phyloP scores from a whole-genome alignment of 169 alveolate genomes.

The Babesia gibsoni region DNA sequence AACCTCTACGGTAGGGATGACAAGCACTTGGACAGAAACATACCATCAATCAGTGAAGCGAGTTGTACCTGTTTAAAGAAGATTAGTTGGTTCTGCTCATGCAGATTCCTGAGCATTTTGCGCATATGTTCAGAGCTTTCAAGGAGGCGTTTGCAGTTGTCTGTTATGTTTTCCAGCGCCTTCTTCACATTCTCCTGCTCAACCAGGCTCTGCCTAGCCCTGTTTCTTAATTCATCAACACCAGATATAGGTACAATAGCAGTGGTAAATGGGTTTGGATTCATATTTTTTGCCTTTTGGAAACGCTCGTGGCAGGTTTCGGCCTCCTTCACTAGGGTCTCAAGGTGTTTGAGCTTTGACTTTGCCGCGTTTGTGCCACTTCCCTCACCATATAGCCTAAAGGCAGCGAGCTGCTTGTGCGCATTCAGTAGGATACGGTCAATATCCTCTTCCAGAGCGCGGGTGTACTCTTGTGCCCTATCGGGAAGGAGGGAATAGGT shows the following conservation, averaged over 20 bases:
- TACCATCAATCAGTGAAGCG: constrained; percentile 60
- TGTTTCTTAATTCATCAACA: constrained; percentile 36
- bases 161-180: constrained; percentile 41
- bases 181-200: constrained; percentile 44
- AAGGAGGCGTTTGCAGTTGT: constrained; percentile 51
- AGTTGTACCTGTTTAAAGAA: constrained; percentile 51
- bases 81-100: constrained; percentile 35
- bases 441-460: constrained; percentile 50
- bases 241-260: constrained; percentile 61
- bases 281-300: constrained; percentile 26
- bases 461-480: constrained; percentile 45
- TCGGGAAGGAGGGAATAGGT: constrained; percentile 51
- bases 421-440: constrained; percentile 48
- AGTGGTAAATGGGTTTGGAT: constrained; percentile 42
- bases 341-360: constrained; percentile 31
- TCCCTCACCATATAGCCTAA: constrained; percentile 51
- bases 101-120: constrained; percentile 40
- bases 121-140: constrained; percentile 54
- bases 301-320: constrained; percentile 52
- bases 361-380: constrained; percentile 4
- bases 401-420: constrained; percentile 52
- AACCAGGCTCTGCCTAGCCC: constrained; percentile 31
- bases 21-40: not conserved
- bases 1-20: constrained; percentile 14
- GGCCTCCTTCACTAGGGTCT: constrained; percentile 32